phyloP scores from a whole-genome alignment of 2,329 filamentous ascomycete species.

The Fusarium globosum region DNA sequence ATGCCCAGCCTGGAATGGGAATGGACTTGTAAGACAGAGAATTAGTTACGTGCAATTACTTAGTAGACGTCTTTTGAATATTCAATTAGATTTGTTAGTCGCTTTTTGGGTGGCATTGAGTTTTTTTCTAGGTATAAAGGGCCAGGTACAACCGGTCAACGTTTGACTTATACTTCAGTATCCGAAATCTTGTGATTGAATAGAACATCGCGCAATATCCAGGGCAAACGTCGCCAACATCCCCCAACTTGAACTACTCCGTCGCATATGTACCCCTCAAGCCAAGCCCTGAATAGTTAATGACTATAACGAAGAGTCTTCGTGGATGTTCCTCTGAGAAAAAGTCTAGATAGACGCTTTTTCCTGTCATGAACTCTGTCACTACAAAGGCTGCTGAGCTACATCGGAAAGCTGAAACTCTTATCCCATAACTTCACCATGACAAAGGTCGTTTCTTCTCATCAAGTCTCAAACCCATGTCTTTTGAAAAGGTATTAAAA shows the following conservation, averaged over 20 bases:
- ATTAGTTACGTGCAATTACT: background rate
- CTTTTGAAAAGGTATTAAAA: too few relatives aligned
- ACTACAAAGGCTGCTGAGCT: background rate
- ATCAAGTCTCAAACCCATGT: background rate
- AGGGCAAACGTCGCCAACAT: conserved; percentile 27
- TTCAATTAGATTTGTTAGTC: background rate
- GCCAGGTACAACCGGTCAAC: background rate
- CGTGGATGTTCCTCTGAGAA: rapidly evolving
- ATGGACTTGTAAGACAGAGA: background rate
- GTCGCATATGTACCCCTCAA: background rate
- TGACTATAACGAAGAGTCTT: rapidly evolving
- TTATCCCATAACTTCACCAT: background rate
- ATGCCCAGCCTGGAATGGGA: background rate
- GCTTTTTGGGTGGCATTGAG: background rate
- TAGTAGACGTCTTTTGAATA: background rate
- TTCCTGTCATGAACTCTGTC: background rate
- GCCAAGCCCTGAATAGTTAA: rapidly evolving
- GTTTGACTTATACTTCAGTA: background rate
- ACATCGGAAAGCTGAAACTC: background rate
- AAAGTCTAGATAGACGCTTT: too few relatives aligned
- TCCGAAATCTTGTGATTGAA: conserved; percentile 22
- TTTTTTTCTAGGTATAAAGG: background rate
- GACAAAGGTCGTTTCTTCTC: background rate
- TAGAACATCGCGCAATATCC: conserved; percentile 29
- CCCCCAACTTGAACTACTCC: background rate